These are phyloP conservation scores for Amphirosellinia nigrospora DNA, from an alignment of 495 filamentous ascomycete genomes.

Conservation along the genomic window DNA sequence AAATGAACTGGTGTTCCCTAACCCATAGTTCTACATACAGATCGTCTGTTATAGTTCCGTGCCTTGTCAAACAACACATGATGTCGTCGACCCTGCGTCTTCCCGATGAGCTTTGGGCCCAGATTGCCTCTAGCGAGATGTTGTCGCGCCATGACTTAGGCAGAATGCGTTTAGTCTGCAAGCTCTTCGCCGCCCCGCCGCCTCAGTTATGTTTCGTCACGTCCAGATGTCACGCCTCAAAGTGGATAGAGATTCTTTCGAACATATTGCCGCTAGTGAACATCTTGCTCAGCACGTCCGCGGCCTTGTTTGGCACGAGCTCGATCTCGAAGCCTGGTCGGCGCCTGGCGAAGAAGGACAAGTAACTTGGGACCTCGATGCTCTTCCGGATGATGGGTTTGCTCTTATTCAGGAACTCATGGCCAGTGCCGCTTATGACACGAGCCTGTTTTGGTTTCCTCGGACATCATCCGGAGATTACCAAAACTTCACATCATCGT, in stretches of 20 bases:
- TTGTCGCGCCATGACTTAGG: not conserved
- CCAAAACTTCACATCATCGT: not conserved
- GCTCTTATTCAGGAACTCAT: not conserved
- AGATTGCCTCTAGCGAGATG: not conserved
- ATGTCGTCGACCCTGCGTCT: not conserved
- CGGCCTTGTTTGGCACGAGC: not conserved
- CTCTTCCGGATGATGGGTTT: not conserved
- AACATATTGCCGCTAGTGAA: not conserved
- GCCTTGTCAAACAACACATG: not conserved
- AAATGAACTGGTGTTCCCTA: not conserved
- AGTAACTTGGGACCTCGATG: not conserved
- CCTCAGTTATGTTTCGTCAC: not conserved
- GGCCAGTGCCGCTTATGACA: not conserved
- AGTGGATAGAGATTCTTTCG: not conserved
- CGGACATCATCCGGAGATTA: not conserved
- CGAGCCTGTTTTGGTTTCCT: not conserved
- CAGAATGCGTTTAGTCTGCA: not conserved
- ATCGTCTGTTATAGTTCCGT: not conserved
- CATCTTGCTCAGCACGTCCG: not conserved
- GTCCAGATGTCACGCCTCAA: not conserved
- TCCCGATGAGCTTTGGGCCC: not conserved
- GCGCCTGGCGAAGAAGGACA: not conserved
- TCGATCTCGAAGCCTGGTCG: not conserved
- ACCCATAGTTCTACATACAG: not conserved
- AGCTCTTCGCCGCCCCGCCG: not conserved